These are phyloP conservation scores for Paxillus ammoniavirescens DNA, from an alignment of 768 basidiomycete species.

Conservation along the genomic window DNA sequence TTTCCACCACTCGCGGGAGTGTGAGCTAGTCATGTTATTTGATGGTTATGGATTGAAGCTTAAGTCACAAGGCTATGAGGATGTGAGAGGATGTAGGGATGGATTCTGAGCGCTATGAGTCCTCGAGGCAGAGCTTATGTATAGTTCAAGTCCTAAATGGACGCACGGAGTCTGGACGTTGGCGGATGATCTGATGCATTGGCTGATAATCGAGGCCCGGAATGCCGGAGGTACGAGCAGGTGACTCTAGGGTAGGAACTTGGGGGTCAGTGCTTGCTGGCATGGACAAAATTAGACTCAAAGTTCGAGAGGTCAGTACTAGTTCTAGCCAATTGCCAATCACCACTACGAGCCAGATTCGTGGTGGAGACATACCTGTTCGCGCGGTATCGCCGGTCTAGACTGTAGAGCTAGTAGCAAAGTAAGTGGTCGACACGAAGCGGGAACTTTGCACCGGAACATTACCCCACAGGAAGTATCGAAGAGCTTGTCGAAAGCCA, in stretches of 20 bases:
- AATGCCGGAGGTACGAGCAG: not conserved
- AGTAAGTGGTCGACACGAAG: too few relatives aligned
- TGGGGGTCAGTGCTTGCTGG: too few relatives aligned
- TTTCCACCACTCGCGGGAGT: constrained; percentile 53
- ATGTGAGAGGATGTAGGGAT: constrained; percentile 10
- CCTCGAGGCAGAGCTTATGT: constrained; percentile 19
- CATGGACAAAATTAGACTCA: too few relatives aligned
- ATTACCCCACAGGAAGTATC: too few relatives aligned
- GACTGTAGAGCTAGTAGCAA: too few relatives aligned
- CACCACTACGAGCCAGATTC: too few relatives aligned
- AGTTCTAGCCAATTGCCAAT: too few relatives aligned
- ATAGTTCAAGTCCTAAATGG: constrained; percentile 3
- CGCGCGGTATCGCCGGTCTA: constrained; percentile 2
- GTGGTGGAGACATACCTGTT: too few relatives aligned
- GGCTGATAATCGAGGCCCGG: constrained; percentile 2
- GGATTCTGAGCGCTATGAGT: not conserved
- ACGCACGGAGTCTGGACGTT: not conserved
- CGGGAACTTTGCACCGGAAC: too few relatives aligned
- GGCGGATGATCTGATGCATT: not conserved
- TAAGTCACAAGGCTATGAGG: constrained; percentile 8
- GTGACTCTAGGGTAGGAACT: not conserved
- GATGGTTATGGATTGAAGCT: constrained; percentile 1
- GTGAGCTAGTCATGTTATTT: constrained; percentile 7
- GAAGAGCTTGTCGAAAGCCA: too few relatives aligned
- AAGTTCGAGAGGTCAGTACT: too few relatives aligned